phyloP scores from a whole-genome alignment of 2,329 filamentous ascomycete genomes.

The Cladosporium sp. region DNA sequence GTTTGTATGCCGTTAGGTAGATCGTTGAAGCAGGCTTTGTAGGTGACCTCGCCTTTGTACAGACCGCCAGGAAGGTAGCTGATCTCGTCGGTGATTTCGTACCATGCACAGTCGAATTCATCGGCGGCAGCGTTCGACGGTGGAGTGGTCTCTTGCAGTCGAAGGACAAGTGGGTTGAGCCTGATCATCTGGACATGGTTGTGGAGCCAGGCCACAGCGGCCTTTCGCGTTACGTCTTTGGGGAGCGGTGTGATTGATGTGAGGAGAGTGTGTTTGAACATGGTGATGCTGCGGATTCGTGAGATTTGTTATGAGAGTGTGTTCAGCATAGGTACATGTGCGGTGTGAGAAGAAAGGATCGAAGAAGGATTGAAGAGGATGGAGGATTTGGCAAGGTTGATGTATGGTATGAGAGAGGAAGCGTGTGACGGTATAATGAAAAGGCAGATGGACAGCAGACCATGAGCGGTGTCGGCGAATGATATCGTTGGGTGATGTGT shows the following conservation, averaged over 20 bases:
- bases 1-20: conserved; percentile 70
- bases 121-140: conserved; percentile 64
- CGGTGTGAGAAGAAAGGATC: background rate
- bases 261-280: conserved; percentile 69
- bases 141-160: conserved; percentile 63
- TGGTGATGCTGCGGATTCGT: conserved; percentile 30
- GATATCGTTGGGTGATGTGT: too few relatives aligned
- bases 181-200: conserved; percentile 81
- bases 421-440: too few relatives aligned
- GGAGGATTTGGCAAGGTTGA: background rate
- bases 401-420: too few relatives aligned
- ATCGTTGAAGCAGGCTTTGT: conserved; percentile 78
- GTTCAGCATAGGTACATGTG: too few relatives aligned
- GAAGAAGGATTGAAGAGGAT: background rate
- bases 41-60: conserved; percentile 64
- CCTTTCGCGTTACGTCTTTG: conserved; percentile 59
- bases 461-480: too few relatives aligned
- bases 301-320: too few relatives aligned
- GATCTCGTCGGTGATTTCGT: conserved; percentile 72
- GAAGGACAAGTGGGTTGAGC: conserved; percentile 76
- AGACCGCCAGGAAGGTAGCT: conserved; percentile 67
- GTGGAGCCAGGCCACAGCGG: conserved; percentile 72
- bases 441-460: too few relatives aligned
- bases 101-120: conserved; percentile 70
- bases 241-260: conserved; percentile 79